These are phyloP conservation scores for Alternaria conjuncta DNA, from an alignment of 2,329 filamentous ascomycete species.

Conservation along the genomic window DNA sequence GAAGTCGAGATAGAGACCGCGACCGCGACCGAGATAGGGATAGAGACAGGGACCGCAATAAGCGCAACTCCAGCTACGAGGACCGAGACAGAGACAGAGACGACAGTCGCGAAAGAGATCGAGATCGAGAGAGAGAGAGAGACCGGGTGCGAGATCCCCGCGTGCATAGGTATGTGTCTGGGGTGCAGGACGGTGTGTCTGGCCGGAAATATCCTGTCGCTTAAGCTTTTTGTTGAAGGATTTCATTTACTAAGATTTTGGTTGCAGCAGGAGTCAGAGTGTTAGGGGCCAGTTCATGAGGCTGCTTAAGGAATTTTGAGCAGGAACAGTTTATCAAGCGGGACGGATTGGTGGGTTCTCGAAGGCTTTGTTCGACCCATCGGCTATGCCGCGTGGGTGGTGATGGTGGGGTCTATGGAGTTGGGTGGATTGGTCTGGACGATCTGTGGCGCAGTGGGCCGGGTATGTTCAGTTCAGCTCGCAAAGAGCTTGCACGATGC, in stretches of 20 bases:
- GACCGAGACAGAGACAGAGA: constrained; percentile 8
- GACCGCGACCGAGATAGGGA: constrained; percentile 4
- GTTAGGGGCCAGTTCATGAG: constrained; percentile 22
- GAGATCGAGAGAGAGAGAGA: constrained; percentile 18
- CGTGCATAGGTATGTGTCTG: constrained; percentile 42
- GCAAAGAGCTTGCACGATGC: neutral
- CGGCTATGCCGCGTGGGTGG: neutral
- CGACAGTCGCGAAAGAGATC: constrained; percentile 17
- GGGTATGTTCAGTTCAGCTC: neutral
- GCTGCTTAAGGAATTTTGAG: constrained; percentile 31
- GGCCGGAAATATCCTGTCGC: constrained; percentile 41
- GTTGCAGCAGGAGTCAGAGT: constrained; percentile 8
- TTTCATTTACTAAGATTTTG: constrained; percentile 25
- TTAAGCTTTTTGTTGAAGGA: neutral
- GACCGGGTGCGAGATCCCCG: constrained; percentile 30
- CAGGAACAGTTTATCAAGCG: neutral
- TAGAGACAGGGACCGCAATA: constrained; percentile 5
- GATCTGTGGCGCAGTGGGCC: constrained; percentile 8
- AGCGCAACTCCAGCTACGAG: neutral
- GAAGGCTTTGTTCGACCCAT: neutral
- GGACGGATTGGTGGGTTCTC: neutral
- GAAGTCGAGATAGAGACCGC: constrained; percentile 7
- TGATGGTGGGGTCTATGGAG: neutral
- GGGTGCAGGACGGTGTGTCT: constrained; percentile 44
- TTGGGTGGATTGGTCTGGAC: constrained; percentile 5